Conservation (phyloP, 345 rosid genomes). For the Garcia nutans region DNA sequence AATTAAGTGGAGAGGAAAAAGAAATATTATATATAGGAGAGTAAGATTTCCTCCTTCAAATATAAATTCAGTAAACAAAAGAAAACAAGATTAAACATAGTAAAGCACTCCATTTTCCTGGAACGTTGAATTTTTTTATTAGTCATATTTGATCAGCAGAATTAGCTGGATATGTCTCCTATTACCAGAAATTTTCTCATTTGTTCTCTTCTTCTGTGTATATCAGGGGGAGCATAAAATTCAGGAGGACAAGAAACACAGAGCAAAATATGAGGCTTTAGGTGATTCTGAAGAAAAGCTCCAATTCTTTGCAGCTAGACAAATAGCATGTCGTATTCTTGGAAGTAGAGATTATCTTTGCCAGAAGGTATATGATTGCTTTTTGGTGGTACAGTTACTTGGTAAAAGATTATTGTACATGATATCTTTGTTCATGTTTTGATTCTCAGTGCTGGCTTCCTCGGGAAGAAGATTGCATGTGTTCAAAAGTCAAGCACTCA, state of each 20-base stretch:
- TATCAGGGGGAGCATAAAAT: conserved; percentile 67
- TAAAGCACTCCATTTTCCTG: not conserved
- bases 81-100: not conserved
- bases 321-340: conserved; percentile 80
- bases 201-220: not conserved
- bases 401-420: not conserved
- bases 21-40: too few species aligned
- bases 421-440: not conserved
- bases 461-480: conserved; percentile 83
- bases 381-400: not conserved
- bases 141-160: not conserved
- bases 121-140: not conserved
- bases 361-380: conserved; percentile 56
- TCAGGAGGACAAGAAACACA: conserved; percentile 86
- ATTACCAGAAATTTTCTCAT: conserved; percentile 7
- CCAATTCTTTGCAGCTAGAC: conserved; percentile 79
- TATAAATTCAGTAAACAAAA: too few species aligned
- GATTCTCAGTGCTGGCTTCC: conserved; percentile 93
- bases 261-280: conserved; percentile 74
- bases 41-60: too few species aligned
- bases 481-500: conserved; percentile 57
- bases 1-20: too few species aligned
- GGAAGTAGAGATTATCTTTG: conserved; percentile 94
- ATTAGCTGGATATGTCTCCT: not conserved
- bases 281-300: conserved; percentile 75